Percentiles rank a stretch among this genome's conserved stretches.
phyloP scores from a whole-genome alignment of 352 stramenopile genomes.

The Phytophthora cryptogea region DNA sequence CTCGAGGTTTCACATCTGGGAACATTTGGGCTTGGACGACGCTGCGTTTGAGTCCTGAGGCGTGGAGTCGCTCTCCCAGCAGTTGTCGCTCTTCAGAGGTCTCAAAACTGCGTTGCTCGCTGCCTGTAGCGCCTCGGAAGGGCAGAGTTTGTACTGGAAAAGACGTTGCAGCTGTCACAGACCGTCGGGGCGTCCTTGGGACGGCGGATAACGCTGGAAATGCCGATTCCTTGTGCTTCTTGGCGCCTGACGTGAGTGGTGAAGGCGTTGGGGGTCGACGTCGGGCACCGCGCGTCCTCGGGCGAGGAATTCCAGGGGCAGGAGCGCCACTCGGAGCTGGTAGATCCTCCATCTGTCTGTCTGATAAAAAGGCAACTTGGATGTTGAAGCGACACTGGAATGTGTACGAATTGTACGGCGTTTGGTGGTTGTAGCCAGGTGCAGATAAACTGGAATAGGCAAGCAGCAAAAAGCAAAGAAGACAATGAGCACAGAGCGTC shows the following conservation, averaged over 20 bases:
- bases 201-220: conserved; percentile 26
- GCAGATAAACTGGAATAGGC: not conserved
- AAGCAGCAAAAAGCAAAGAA: too few species aligned
- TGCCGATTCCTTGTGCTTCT: conserved; percentile 1
- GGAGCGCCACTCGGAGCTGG: conserved; percentile 12
- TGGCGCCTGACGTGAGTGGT: not conserved
- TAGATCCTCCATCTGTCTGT: conserved; percentile 38
- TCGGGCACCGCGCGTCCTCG: conserved; percentile 39
- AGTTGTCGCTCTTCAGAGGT: not conserved
- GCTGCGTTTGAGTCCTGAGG: conserved; percentile 61
- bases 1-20: conserved; percentile 19
- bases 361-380: not conserved
- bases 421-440: not conserved
- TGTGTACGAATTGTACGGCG: not conserved
- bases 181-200: conserved; percentile 13
- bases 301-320: conserved; percentile 20
- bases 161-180: conserved; percentile 10
- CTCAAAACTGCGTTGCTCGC: not conserved
- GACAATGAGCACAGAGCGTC: too few species aligned
- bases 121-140: not conserved
- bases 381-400: conserved; percentile 4
- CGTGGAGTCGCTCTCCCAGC: conserved; percentile 54
- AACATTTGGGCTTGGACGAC: conserved; percentile 60
- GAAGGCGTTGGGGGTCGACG: conserved; percentile 21
- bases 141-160: not conserved